These are phyloP conservation scores for Penicillium sp. DNA, from an alignment of 2,329 filamentous ascomycete species.

Conservation along the genomic window DNA sequence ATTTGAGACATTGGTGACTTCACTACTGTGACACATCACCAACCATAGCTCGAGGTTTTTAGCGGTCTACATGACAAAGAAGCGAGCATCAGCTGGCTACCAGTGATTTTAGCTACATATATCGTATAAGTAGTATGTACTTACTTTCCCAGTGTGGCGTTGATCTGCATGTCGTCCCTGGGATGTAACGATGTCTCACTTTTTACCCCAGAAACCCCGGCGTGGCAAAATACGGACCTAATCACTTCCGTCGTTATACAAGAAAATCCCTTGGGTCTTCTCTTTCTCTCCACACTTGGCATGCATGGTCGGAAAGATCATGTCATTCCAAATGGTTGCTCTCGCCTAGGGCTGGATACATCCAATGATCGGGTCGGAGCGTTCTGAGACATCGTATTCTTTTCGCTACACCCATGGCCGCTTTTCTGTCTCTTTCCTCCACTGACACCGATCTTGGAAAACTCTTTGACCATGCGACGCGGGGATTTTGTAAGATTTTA, in stretches of 20 bases:
- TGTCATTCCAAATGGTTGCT: background rate
- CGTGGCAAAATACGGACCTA: background rate
- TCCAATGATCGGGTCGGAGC: conserved; percentile 3
- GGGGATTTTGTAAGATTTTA: background rate
- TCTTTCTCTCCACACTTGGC: conserved; percentile 5
- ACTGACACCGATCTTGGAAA: background rate
- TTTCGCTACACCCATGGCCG: background rate
- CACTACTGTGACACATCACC: conserved; percentile 15
- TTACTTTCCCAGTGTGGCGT: background rate
- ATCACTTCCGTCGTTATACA: background rate
- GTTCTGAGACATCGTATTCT: conserved; percentile 12
- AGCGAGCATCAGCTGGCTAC: background rate
- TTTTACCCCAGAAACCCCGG: conserved; percentile 8
- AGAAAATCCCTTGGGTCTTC: background rate
- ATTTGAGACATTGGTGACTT: conserved; percentile 1
- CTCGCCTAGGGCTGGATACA: background rate
- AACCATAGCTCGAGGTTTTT: conserved; percentile 10
- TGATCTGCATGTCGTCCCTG: conserved; percentile 3
- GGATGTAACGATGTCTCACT: conserved; percentile 20
- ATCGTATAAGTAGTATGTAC: background rate
- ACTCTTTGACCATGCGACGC: background rate
- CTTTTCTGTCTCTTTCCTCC: background rate
- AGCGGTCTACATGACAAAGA: conserved; percentile 1
- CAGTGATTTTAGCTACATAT: background rate
- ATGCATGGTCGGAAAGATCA: conserved; percentile 3